Base-by-base conservation (phyloP, 352 stramenopile species). In the Globisporangium parvum region DNA sequence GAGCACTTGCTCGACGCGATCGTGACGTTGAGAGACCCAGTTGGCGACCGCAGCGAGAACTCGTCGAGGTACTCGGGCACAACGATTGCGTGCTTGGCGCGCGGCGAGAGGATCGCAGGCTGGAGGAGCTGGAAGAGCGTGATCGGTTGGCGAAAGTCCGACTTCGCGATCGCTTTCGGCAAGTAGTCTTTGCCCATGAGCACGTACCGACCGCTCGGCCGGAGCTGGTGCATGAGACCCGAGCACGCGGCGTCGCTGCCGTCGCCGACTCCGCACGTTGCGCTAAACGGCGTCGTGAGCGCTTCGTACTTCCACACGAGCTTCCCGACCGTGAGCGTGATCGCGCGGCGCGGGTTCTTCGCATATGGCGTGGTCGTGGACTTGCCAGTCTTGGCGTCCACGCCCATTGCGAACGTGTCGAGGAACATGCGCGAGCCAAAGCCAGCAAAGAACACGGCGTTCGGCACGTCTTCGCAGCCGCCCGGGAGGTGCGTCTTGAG, bases 241-340 rank as follows among this genome's bases (percentile, higher is more conserved):
- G 66, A 35, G 31, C 74, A 81, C 1, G 40, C 45, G 1, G 65
- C 63, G 18, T 40, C 35, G 15, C 52, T 46, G 0, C 21, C 39
- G 15, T 54, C 62, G 3, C 21, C 21, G 21, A 31, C 31, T 0
- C 37, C 35, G 1, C 53, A 51, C n/a, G 62, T 59, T 4, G 53
- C 53, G 6, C n/a, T 58, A 17, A 69, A 79, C 6, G 51, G 53
- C 26, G 69, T 46, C 11, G 51, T 47, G 44, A 68, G 47, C 23
- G 57, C 37, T 20, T 70, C 58, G 41, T 69, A 75, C 26, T 35
- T 62, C 75, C 75, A 85, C 12, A 63, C 70, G 15, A 85, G 48
- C 21, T 67, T 73, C 3, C 60, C 67, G 21, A 80, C 69, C 23
- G 70, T 73, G 21, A 80, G 39, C n/a, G 52, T 18, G 5, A 80